Evolutionary conservation across 345 rosid genomes (phyloP).

Genomic region (Litchi chinensis): DNA sequence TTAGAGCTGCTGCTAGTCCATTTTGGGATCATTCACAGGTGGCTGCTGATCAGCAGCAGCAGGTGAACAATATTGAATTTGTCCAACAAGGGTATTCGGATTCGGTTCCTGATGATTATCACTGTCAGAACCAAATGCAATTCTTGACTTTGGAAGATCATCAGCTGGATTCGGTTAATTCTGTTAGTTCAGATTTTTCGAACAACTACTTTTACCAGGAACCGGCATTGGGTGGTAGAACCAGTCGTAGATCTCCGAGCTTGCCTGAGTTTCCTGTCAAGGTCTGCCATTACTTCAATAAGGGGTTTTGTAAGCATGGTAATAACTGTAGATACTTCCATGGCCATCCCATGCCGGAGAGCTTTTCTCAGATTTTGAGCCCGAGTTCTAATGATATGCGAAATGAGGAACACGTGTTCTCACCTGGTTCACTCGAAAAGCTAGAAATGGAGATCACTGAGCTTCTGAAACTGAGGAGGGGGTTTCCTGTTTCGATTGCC

Average conservation of each 20-base stretch:
- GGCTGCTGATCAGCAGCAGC: slow-evolving; percentile 38
- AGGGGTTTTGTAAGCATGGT: slow-evolving; percentile 92
- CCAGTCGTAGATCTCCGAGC: slow-evolving; percentile 74
- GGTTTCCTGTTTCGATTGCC: slow-evolving; percentile 92
- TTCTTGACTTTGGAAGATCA: slow-evolving; percentile 55
- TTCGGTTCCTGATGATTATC: slow-evolving; percentile 39
- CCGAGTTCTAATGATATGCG: slow-evolving; percentile 37
- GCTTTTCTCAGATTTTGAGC: slow-evolving; percentile 53
- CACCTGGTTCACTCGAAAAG: slow-evolving; percentile 74
- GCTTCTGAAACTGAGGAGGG: slow-evolving; percentile 76
- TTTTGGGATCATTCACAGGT: slow-evolving; percentile 52
- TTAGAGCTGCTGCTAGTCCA: slow-evolving; percentile 40
- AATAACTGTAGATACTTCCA: slow-evolving; percentile 84
- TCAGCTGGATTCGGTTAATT: slow-evolving; percentile 42
- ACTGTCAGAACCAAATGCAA: slow-evolving; percentile 47
- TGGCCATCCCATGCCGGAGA: slow-evolving; percentile 54
- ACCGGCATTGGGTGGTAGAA: slow-evolving; percentile 46
- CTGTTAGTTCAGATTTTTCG: slow-evolving; percentile 47
- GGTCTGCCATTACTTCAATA: slow-evolving; percentile 82
- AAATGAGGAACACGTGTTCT: slow-evolving; percentile 65
- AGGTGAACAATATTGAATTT: slow-evolving; percentile 39
- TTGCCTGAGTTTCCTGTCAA: slow-evolving; percentile 85
- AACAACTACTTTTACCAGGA: slow-evolving; percentile 49
- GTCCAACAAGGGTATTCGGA: slow-evolving; percentile 38
- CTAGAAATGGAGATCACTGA: slow-evolving; percentile 82